A percentile compares a stretch with the other conserved stretches of the same genome.
Evolutionary conservation across 805 yeast genomes (phyloP).

Genomic region (Candida oleophila): DNA sequence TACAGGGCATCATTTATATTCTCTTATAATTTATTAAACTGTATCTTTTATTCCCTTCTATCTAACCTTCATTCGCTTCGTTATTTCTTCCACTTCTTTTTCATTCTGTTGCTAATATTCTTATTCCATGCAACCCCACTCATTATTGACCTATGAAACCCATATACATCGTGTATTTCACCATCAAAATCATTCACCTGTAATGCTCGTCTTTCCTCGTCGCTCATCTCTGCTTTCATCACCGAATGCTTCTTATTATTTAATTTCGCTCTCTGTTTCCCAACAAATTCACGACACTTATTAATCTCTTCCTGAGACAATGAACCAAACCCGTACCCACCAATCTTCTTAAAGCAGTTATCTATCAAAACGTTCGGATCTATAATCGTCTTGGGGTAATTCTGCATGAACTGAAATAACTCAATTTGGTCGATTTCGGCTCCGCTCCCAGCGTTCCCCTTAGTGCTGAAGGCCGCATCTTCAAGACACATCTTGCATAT

Average conservation of each 20-base stretch:
- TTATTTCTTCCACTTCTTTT: constrained; percentile 22
- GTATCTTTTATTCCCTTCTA: too few species aligned
- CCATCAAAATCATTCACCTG: constrained; percentile 22
- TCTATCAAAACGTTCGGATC: constrained; percentile 73
- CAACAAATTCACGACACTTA: constrained; percentile 75
- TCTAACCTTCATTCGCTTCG: not conserved
- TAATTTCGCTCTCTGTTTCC: constrained; percentile 52
- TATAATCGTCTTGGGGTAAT: constrained; percentile 67
- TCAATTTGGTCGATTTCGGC: constrained; percentile 43
- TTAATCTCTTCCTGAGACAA: constrained; percentile 80
- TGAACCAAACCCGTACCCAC: constrained; percentile 64
- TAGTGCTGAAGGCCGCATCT: constrained; percentile 54
- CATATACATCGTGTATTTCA: constrained; percentile 43
- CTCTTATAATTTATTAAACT: too few species aligned
- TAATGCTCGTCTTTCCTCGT: constrained; percentile 36
- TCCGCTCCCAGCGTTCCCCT: constrained; percentile 14
- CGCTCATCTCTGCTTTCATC: constrained; percentile 35
- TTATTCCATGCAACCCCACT: constrained; percentile 66
- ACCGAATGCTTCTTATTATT: constrained; percentile 24
- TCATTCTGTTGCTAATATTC: constrained; percentile 55
- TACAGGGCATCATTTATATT: too few species aligned
- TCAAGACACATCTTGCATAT: constrained; percentile 64
- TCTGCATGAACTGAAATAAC: constrained; percentile 81
- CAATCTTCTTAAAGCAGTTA: constrained; percentile 69
- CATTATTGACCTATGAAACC: constrained; percentile 43